Conservation (phyloP, 225 moss, liverwort and hornwort genomes). For the Pseudisothecium myosuroides region DNA sequence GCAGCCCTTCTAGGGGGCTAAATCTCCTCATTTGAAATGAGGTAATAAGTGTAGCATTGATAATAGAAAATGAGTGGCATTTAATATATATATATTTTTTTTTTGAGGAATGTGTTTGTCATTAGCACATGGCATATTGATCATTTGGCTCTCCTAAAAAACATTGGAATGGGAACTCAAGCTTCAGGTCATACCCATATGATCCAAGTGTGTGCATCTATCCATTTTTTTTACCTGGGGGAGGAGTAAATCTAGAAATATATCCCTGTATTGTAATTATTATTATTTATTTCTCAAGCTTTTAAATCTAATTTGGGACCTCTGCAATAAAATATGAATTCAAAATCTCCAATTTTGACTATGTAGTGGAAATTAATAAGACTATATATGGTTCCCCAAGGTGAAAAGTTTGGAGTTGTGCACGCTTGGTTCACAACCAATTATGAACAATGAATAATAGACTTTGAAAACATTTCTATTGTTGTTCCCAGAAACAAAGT, state of each 20-base stretch:
- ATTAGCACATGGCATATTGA: too few species aligned
- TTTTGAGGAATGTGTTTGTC: not conserved
- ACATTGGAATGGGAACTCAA: not conserved
- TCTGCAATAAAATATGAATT: not conserved
- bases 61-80: too few species aligned
- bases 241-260: not conserved
- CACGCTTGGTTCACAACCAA: accelerated
- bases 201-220: accelerated
- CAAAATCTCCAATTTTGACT: not conserved
- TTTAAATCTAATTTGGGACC: not conserved
- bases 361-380: not conserved
- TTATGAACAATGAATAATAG: not conserved
- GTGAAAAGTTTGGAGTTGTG: not conserved
- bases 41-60: not conserved
- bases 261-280: not conserved
- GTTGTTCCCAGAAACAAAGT: not conserved
- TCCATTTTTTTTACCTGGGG: not conserved
- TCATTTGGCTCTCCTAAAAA: not conserved
- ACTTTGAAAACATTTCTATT: accelerated
- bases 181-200: accelerated
- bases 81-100: not conserved
- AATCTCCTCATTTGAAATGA: too few species aligned
- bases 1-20: too few species aligned
- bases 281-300: not conserved
- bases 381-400: accelerated